These are phyloP conservation scores for Russula virescens DNA, from an alignment of 768 basidiomycete species.

Conservation along the genomic window DNA sequence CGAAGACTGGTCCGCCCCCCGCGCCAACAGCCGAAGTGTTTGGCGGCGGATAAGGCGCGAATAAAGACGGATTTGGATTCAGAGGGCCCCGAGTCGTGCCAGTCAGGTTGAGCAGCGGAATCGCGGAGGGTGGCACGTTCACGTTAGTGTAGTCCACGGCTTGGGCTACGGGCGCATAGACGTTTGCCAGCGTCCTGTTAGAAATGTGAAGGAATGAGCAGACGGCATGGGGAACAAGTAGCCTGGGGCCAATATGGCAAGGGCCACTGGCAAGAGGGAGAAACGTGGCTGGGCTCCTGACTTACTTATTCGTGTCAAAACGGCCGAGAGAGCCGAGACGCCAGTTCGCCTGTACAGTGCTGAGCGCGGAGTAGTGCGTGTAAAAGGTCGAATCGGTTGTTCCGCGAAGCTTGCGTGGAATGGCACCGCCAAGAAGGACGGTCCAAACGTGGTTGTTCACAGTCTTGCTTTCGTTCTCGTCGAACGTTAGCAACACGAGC, in stretches of 20 bases:
- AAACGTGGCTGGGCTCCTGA: background rate
- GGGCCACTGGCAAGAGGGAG: too few relatives aligned
- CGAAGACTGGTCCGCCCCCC: slow-evolving; percentile 39
- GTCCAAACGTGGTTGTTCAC: slow-evolving; percentile 45
- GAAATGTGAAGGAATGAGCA: background rate
- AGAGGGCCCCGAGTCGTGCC: slow-evolving; percentile 40
- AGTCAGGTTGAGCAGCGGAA: slow-evolving; percentile 40
- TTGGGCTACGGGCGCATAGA: slow-evolving; percentile 46
- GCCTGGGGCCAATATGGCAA: background rate
- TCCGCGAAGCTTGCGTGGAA: slow-evolving; percentile 39
- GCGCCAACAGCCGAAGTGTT: slow-evolving; percentile 36
- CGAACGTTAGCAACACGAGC: slow-evolving; percentile 56
- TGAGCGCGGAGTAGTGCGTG: slow-evolving; percentile 53
- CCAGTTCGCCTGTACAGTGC: slow-evolving; percentile 58
- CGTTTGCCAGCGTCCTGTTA: slow-evolving; percentile 37
- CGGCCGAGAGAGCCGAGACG: slow-evolving; percentile 54
- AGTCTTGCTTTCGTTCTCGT: slow-evolving; percentile 42
- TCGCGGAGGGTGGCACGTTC: slow-evolving; percentile 26
- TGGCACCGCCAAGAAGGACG: slow-evolving; percentile 41
- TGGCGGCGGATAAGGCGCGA: slow-evolving; percentile 42
- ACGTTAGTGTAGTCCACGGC: slow-evolving; percentile 41
- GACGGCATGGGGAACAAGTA: background rate
- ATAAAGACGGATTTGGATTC: slow-evolving; percentile 32
- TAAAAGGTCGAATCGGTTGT: slow-evolving; percentile 51
- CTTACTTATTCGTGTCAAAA: slow-evolving; percentile 44